phyloP scores from a whole-genome alignment of 1,284 basidiomycete species.

The Ustilago tritici region DNA sequence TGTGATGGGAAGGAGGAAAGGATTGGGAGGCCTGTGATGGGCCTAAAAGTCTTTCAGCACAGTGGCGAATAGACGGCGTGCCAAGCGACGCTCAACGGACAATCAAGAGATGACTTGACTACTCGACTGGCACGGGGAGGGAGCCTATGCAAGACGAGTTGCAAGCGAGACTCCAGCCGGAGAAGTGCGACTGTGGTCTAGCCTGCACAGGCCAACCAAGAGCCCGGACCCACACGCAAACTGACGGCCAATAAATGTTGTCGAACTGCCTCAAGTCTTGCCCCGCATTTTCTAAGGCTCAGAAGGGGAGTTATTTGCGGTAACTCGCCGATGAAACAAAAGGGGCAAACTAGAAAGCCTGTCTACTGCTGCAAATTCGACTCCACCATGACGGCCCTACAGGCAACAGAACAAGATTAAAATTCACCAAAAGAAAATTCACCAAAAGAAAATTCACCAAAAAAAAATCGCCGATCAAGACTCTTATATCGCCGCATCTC shows the following conservation, averaged over 20 bases:
- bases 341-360: no score
- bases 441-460: no score
- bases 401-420: not conserved
- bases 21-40: not conserved
- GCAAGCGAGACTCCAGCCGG: no score
- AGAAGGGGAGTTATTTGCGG: not conserved
- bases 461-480: constrained; percentile 26
- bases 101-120: no score
- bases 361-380: not conserved
- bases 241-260: no score
- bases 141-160: no score
- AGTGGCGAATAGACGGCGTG: not conserved
- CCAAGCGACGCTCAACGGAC: no score
- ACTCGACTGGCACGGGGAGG: no score
- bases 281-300: not conserved
- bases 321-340: constrained; percentile 16
- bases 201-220: no score
- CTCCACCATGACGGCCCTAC: not conserved
- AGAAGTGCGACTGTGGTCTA: no score
- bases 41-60: not conserved
- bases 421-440: not conserved
- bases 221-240: no score
- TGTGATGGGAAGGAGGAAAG: not conserved
- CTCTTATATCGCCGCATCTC: constrained; percentile 16
- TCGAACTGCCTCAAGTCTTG: no score